Conservation (phyloP, 1,284 basidiomycete species). For the Spongispora temasekensis region DNA sequence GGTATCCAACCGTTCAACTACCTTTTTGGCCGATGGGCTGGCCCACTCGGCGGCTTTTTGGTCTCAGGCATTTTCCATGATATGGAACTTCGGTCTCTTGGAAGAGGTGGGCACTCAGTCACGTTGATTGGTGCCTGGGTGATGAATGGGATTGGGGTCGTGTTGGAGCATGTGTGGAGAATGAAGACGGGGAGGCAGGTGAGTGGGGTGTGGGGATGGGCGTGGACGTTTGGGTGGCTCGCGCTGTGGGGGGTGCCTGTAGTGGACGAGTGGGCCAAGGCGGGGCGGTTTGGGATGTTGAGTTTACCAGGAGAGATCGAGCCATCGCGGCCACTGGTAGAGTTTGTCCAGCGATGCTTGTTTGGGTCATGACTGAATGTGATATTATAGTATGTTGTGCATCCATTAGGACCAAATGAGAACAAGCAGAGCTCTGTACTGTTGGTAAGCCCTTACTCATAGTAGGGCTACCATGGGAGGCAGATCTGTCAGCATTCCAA, state of each 20-base stretch:
- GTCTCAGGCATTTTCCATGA: constrained; percentile 59
- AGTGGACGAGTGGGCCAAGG: constrained; percentile 50
- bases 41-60: constrained; percentile 54
- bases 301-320: constrained; percentile 15
- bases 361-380: no score
- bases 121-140: constrained; percentile 53
- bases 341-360: no score
- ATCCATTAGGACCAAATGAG: no score
- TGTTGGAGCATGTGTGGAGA: constrained; percentile 50
- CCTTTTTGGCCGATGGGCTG: constrained; percentile 47
- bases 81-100: constrained; percentile 56
- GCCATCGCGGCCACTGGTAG: constrained; percentile 10
- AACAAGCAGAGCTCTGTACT: no score
- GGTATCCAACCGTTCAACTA: constrained; percentile 31
- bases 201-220: constrained; percentile 44
- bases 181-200: constrained; percentile 42
- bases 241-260: constrained; percentile 47
- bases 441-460: no score
- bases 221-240: constrained; percentile 53
- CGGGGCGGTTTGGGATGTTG: constrained; percentile 33
- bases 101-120: constrained; percentile 46
- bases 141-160: constrained; percentile 53
- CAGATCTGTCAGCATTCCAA: no score
- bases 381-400: no score
- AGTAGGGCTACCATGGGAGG: no score